Conservation (phyloP, 1,284 basidiomycete genomes). For the Microbotryum silenes-acaulis region DNA sequence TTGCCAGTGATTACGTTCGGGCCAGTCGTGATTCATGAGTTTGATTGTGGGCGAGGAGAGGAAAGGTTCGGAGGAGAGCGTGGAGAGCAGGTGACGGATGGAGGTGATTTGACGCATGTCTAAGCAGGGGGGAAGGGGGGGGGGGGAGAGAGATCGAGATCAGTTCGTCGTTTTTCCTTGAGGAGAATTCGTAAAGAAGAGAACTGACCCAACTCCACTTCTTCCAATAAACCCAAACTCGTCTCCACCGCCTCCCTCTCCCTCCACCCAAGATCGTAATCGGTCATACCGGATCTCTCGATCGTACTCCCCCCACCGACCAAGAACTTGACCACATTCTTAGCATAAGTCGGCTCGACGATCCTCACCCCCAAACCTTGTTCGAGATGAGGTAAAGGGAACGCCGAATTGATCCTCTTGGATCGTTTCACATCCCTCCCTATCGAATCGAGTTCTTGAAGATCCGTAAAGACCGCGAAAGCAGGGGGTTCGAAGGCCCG, state of each 20-base stretch:
- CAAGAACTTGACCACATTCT: conserved; percentile 5
- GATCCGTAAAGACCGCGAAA: conserved; percentile 9
- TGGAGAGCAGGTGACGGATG: neutral
- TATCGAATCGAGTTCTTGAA: conserved; percentile 1
- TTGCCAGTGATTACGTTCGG: conserved; percentile 2
- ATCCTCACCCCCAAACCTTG: conserved; percentile 4
- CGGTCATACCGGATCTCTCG: neutral
- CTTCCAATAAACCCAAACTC: conserved; percentile 4
- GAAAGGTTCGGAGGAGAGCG: conserved; percentile 1
- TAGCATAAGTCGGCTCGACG: conserved; percentile 21
- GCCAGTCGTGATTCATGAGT: conserved; percentile 9
- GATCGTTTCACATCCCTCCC: neutral
- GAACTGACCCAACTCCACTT: conserved; percentile 14
- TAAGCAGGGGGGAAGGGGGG: neutral
- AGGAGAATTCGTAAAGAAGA: too few relatives aligned
- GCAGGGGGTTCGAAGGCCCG: conserved; percentile 11
- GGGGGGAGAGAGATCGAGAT: too few relatives aligned
- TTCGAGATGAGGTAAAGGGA: conserved; percentile 24
- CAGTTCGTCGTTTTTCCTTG: too few relatives aligned
- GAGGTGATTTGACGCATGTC: conserved; percentile 14
- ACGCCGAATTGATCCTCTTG: conserved; percentile 7
- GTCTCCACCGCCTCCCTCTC: neutral
- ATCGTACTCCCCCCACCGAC: conserved; percentile 8
- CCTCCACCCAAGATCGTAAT: conserved; percentile 9
- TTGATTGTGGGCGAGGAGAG: neutral